These are phyloP conservation scores for Solanum sejunctum DNA, from an alignment of 257 asterid species.

Conservation along the genomic window DNA sequence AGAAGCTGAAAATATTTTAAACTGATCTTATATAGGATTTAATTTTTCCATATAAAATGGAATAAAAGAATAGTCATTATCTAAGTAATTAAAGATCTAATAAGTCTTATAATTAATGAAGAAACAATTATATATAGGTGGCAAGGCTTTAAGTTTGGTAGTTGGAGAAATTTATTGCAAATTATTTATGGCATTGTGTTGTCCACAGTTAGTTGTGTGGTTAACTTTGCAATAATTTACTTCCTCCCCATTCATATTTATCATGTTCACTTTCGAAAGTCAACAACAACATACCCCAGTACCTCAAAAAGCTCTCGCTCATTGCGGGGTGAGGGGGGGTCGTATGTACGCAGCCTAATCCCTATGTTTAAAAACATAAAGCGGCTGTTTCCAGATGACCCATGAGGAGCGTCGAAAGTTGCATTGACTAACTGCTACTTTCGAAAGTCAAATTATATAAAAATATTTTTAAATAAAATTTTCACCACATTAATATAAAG, in stretches of 20 bases:
- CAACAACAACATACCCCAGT: no score
- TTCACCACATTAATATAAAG: no score
- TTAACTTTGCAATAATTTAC: background rate
- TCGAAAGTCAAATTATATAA: accelerated
- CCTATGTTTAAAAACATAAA: no score
- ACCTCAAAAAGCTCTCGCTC: no score
- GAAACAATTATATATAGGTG: background rate
- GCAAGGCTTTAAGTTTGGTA: background rate
- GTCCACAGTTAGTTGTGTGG: background rate
- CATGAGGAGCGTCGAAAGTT: no score
- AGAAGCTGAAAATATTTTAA: background rate
- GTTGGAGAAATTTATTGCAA: background rate
- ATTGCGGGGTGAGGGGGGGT: no score
- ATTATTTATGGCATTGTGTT: background rate
- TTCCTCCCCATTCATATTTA: no score
- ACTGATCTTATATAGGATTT: background rate
- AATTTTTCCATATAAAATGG: background rate
- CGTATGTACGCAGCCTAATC: no score
- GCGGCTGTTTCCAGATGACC: no score
- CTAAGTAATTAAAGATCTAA: background rate
- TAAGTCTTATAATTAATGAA: background rate
- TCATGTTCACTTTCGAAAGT: no score
- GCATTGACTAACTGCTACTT: no score
- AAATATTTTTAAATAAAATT: no score
- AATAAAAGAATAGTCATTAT: background rate